phyloP scores from a whole-genome alignment of 2,329 filamentous ascomycete species.

The Hypoxylon sp. region DNA sequence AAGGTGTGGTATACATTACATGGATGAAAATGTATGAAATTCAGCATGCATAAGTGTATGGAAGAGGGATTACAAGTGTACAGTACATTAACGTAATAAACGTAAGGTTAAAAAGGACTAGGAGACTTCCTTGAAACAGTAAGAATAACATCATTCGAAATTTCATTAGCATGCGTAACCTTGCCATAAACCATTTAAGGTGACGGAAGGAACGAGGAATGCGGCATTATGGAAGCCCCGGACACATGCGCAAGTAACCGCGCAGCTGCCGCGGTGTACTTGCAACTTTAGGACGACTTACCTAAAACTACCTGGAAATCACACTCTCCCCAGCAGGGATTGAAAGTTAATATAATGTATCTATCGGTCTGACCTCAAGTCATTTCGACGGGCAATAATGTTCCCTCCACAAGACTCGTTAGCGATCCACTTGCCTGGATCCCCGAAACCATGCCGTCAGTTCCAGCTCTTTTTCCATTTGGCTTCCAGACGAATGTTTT shows the following conservation, averaged over 20 bases:
- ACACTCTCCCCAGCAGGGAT: slow-evolving; percentile 22
- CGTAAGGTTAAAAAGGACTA: not conserved
- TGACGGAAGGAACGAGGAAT: slow-evolving; percentile 11
- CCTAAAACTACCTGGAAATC: slow-evolving; percentile 32
- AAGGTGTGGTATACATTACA: too few relatives aligned
- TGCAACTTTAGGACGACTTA: slow-evolving; percentile 22
- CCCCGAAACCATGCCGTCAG: slow-evolving; percentile 35
- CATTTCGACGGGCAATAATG: slow-evolving; percentile 33
- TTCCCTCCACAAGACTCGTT: slow-evolving; percentile 40
- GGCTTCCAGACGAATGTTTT: slow-evolving; percentile 34
- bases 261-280: slow-evolving; percentile 27
- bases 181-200: slow-evolving; percentile 2
- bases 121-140: not conserved
- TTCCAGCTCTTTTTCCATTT: slow-evolving; percentile 33
- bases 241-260: slow-evolving; percentile 18
- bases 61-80: not conserved
- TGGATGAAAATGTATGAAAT: not conserved
- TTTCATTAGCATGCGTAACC: slow-evolving; percentile 12
- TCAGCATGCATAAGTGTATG: too few relatives aligned
- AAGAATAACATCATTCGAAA: slow-evolving; percentile 9
- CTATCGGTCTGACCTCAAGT: slow-evolving; percentile 45
- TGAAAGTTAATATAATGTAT: slow-evolving; percentile 37
- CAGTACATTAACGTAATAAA: not conserved
- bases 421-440: slow-evolving; percentile 44
- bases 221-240: slow-evolving; percentile 28